phyloP scores from a whole-genome alignment of 2,329 filamentous ascomycete genomes.

The Sporothrix pallida region DNA sequence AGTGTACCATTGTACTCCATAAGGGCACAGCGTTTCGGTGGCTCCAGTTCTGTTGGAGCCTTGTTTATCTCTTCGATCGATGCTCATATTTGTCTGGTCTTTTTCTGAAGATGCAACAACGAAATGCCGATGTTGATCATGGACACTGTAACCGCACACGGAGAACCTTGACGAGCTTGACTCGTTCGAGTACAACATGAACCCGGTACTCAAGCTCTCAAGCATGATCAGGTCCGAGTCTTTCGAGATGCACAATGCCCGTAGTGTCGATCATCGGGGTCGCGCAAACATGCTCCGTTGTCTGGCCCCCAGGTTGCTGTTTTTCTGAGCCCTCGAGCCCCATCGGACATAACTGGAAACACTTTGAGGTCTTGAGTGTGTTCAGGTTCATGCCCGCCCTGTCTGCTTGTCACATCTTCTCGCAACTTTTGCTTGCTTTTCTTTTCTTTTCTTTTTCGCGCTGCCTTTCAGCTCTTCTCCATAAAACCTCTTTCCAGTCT shows the following conservation, averaged over 20 bases:
- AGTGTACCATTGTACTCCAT: too few relatives aligned
- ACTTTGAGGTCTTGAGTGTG: too few relatives aligned
- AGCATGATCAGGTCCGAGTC: too few relatives aligned
- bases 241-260: too few relatives aligned
- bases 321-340: too few relatives aligned
- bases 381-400: too few relatives aligned
- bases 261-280: slow-evolving; percentile 6
- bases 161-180: background rate
- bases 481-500: background rate
- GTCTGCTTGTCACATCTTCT: background rate
- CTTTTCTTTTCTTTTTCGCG: background rate
- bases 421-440: background rate
- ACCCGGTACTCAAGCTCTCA: too few relatives aligned
- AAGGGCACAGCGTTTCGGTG: background rate
- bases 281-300: background rate
- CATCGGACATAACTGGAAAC: too few relatives aligned
- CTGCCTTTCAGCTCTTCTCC: slow-evolving; percentile 1
- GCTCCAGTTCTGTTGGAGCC: slow-evolving; percentile 7
- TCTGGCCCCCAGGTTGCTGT: background rate
- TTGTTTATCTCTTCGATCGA: slow-evolving; percentile 10
- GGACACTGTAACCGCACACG: background rate
- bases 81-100: background rate
- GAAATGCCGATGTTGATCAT: slow-evolving; percentile 11
- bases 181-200: too few relatives aligned
- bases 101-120: background rate